These are phyloP conservation scores for Hyphopichia pseudoburtonii DNA, from an alignment of 1,139 yeast genomes.

Conservation along the genomic window DNA sequence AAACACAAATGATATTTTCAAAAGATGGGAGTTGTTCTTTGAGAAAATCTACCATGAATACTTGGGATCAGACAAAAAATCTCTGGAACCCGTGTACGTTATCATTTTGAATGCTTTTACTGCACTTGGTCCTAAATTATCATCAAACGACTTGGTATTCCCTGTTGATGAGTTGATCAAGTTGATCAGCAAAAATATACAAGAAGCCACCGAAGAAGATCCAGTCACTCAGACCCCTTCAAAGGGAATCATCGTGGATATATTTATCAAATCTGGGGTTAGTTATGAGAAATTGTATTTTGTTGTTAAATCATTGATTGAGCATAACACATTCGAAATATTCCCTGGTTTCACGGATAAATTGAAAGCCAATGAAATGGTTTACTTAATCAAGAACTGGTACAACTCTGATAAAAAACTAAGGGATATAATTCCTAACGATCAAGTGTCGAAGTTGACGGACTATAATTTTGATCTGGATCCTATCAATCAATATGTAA, in stretches of 20 bases:
- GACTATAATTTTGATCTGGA: conserved; percentile 45
- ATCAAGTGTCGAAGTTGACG: conserved; percentile 34
- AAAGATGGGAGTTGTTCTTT: conserved; percentile 69
- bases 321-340: conserved; percentile 55
- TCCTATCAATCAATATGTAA: conserved; percentile 45
- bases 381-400: conserved; percentile 65
- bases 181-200: conserved; percentile 45
- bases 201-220: conserved; percentile 38
- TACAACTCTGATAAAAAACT: conserved; percentile 60
- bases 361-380: conserved; percentile 51
- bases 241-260: conserved; percentile 51
- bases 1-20: conserved; percentile 67
- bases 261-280: conserved; percentile 76
- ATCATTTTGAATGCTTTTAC: conserved; percentile 39
- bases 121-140: conserved; percentile 43
- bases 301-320: conserved; percentile 66
- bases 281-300: conserved; percentile 68
- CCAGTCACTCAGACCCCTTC: conserved; percentile 44
- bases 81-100: conserved; percentile 39
- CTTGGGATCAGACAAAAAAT: conserved; percentile 25
- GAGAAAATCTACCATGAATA: conserved; percentile 43
- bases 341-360: conserved; percentile 44
- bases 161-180: conserved; percentile 75
- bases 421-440: conserved; percentile 50
- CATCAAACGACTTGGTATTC: conserved; percentile 68